phyloP scores from a whole-genome alignment of 2,329 filamentous ascomycete genomes.

The Leptographium procerum region DNA sequence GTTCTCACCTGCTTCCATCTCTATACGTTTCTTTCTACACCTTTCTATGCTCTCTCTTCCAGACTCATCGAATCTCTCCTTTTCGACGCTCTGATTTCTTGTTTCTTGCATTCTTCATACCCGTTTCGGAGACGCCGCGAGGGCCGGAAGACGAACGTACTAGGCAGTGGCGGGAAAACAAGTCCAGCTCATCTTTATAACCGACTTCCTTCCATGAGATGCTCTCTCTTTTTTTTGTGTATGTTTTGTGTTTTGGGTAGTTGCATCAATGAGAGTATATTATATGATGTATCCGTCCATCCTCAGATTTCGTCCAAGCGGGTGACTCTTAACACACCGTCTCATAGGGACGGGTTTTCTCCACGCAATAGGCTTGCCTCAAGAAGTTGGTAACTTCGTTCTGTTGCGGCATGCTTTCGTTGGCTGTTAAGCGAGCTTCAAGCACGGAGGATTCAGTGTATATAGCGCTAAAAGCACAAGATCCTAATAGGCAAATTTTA shows the following conservation, averaged over 20 bases:
- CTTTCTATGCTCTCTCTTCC: background rate
- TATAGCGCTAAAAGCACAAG: background rate
- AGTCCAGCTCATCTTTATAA: background rate
- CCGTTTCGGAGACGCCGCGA: background rate
- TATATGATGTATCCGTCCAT: background rate
- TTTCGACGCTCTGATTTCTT: background rate
- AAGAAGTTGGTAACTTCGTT: background rate
- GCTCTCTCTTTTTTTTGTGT: background rate
- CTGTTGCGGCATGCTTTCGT: background rate
- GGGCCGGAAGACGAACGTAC: conserved; percentile 3
- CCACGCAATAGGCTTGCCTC: background rate
- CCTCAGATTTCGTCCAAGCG: background rate
- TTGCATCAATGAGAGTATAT: background rate
- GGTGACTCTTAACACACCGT: background rate
- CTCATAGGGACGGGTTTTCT: background rate
- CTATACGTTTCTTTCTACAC: background rate
- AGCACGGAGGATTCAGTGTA: background rate
- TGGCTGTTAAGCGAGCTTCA: background rate
- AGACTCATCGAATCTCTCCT: background rate
- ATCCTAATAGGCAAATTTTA: background rate
- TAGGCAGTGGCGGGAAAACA: conserved; percentile 3
- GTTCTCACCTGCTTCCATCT: background rate
- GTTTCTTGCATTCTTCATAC: background rate
- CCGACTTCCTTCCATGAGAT: background rate
- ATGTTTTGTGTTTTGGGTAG: background rate